Evolutionary conservation across 306 rosid species (phyloP), one percentile per base, ranked within the genome.

Genomic region (Gleditsia sinensis): DNA sequence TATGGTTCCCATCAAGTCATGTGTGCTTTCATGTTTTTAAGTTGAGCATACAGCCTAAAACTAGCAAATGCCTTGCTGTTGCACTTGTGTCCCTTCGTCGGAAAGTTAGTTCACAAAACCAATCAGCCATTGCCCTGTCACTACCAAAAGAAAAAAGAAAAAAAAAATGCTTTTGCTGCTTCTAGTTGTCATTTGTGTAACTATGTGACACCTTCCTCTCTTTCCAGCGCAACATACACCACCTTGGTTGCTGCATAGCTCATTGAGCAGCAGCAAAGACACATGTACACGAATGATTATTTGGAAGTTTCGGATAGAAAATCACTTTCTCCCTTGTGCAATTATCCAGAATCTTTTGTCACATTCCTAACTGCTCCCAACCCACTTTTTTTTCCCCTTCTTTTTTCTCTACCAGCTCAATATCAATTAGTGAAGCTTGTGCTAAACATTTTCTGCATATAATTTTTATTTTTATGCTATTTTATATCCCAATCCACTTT

Each of bases 201-300:
- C 79, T 81, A 74, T 75, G 32, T 75, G 78, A 65, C 78, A 80
- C 72, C 73, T 81, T 83, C 76, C 80, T 83, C 79, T 84, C 92
- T 89, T 89, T 91, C 92, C 97, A 91, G 89, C 94, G 48, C 76
- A 80, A 72, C 85, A 79, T 80, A 53, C 89, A 80, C 86, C 87
- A 84, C 83, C 83, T 78, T 33, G 34, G 46, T 61, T 80, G 60
- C 58, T 83, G 67, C 85, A 61, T 73, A 10, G 33, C 83, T 76
- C 51, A 49, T 78, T 69, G 80, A 9, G 74, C 66, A 85, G 60
- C 71, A 70, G 40, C 58, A 73, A 17, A 7, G 23, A 80, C 81
- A 65, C 81, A 78, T 83, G 87, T 53, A 62, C 49, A 24, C 82
- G 42, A 69, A 74, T 79, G 58, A 83, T 82, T 51, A 61, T 75